A percentile compares a stretch with the other conserved stretches of the same genome.
These are phyloP conservation scores for Globisporangium perplexum DNA, from an alignment of 352 stramenopile species.

Conservation along the genomic window DNA sequence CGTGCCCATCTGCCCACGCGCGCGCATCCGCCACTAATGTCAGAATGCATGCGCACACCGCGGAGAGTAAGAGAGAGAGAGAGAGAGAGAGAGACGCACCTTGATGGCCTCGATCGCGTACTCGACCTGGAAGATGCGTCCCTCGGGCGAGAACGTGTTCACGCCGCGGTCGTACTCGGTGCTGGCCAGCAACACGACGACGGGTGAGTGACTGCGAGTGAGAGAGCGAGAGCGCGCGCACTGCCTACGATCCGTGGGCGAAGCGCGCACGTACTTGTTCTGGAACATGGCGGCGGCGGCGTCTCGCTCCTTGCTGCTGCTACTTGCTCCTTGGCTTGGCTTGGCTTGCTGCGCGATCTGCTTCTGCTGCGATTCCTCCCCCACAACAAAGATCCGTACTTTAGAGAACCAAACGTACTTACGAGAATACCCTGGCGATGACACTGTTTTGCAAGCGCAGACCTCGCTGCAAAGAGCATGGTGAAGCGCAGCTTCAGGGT, in stretches of 20 bases:
- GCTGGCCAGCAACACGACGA: slow-evolving; percentile 25
- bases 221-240: background rate
- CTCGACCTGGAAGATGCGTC: slow-evolving; percentile 98
- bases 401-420: too few relatives aligned
- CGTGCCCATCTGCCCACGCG: slow-evolving; percentile 87
- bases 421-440: too few relatives aligned
- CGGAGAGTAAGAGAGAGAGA: background rate
- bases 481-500: too few relatives aligned
- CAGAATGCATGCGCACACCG: background rate
- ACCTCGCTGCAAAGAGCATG: too few relatives aligned
- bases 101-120: slow-evolving; percentile 99
- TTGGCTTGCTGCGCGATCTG: background rate
- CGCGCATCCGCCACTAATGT: too few relatives aligned
- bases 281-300: background rate
- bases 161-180: slow-evolving; percentile 99
- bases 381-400: too few relatives aligned
- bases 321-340: background rate
- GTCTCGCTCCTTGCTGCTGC: background rate
- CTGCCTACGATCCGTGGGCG: background rate
- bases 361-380: background rate
- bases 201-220: background rate
- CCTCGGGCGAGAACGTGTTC: slow-evolving; percentile 99
- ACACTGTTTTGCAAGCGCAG: too few relatives aligned
- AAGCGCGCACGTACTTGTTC: background rate
- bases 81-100: slow-evolving; percentile 23